phyloP scores from a whole-genome alignment of 2,329 filamentous ascomycete genomes.

The Cladosporium sp. region DNA sequence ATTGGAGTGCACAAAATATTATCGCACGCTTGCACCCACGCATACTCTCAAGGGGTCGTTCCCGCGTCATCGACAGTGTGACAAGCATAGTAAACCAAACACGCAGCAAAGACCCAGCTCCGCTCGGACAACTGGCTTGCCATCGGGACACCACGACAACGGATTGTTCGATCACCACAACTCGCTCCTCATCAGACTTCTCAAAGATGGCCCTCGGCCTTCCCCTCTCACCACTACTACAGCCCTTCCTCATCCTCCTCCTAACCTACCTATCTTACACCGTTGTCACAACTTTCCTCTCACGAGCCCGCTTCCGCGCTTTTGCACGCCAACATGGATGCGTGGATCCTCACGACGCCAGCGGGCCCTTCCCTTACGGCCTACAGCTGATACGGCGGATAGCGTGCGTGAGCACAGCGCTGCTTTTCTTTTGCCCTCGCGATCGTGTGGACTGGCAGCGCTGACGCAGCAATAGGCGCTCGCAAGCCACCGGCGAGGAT shows the following conservation, averaged over 20 bases:
- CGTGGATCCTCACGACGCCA: not conserved
- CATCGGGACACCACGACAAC: no score
- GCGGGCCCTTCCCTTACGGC: slow-evolving; percentile 7
- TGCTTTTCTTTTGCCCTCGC: not conserved
- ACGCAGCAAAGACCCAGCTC: no score
- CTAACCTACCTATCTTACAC: slow-evolving; percentile 8
- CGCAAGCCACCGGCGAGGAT: slow-evolving; percentile 14
- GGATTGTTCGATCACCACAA: no score
- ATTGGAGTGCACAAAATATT: no score
- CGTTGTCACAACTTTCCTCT: not conserved
- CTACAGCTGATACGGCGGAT: not conserved
- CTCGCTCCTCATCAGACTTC: no score
- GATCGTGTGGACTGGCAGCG: not conserved
- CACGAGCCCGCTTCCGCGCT: slow-evolving; percentile 7
- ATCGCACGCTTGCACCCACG: no score
- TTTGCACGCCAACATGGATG: slow-evolving; percentile 15
- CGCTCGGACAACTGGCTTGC: no score
- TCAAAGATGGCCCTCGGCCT: no score
- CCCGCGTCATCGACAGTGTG: no score
- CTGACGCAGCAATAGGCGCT: not conserved
- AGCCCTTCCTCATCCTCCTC: not conserved
- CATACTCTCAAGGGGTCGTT: no score
- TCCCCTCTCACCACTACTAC: no score
- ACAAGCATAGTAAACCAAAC: no score
- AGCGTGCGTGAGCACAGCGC: not conserved